A percentile compares a stretch with the other conserved stretches of the same genome.
These are phyloP conservation scores for Protomyces inundatus DNA, from an alignment of 1,139 yeast genomes.

Conservation along the genomic window DNA sequence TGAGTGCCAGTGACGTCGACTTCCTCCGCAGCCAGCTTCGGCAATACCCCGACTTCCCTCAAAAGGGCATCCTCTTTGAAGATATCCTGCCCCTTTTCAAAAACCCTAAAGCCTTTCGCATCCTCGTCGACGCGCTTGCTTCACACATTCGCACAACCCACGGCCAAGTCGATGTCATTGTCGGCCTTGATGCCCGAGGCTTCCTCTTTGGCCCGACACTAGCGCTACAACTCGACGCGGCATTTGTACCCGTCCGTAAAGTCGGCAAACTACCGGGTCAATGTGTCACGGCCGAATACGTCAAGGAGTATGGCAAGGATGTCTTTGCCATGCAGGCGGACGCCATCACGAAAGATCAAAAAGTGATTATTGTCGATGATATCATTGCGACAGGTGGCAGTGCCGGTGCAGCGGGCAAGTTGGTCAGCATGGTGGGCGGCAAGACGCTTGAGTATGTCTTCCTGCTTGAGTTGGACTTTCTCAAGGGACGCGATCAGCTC, in stretches of 20 bases:
- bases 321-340: constrained; percentile 82
- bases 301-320: constrained; percentile 88
- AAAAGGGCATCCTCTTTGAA: constrained; percentile 88
- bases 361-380: constrained; percentile 84
- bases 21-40: constrained; percentile 20
- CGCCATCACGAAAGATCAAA: constrained; percentile 73
- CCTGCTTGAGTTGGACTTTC: constrained; percentile 89
- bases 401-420: constrained; percentile 88
- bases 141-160: constrained; percentile 43
- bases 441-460: constrained; percentile 74
- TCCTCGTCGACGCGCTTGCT: constrained; percentile 71
- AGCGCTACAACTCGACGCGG: constrained; percentile 81
- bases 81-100: constrained; percentile 91
- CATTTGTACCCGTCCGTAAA: constrained; percentile 92
- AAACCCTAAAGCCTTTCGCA: constrained; percentile 71
- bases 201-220: constrained; percentile 92
- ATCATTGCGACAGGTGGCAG: constrained; percentile 98
- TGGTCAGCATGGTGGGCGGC: constrained; percentile 62
- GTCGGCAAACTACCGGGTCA: constrained; percentile 93
- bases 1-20: constrained; percentile 15
- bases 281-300: constrained; percentile 62
- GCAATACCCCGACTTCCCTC: constrained; percentile 81
- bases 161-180: constrained; percentile 73
- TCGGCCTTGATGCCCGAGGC: constrained; percentile 95
- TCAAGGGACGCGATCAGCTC: constrained; percentile 86